Conservation (phyloP, 306 rosid genomes). For the Rosa rugosa region DNA sequence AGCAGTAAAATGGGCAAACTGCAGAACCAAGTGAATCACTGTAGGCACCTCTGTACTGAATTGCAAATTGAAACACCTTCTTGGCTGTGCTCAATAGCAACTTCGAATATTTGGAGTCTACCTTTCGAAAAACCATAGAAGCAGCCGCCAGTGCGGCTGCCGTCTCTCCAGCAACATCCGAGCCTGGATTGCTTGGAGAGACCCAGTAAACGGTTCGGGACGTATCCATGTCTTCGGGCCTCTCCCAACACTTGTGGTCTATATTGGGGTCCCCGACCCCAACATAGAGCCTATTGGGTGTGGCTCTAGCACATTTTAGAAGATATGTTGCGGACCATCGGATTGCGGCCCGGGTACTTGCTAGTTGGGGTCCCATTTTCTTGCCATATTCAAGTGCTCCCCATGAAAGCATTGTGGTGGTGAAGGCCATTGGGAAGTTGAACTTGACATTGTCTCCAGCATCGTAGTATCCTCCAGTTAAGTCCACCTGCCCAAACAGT, state of each 20-base stretch:
- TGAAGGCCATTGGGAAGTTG: slow-evolving; percentile 93
- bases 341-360: slow-evolving; percentile 55
- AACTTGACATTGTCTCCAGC: slow-evolving; percentile 96
- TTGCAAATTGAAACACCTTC: slow-evolving; percentile 72
- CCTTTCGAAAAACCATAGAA: slow-evolving; percentile 67
- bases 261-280: slow-evolving; percentile 82
- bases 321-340: slow-evolving; percentile 82
- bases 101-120: slow-evolving; percentile 61
- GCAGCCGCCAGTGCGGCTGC: slow-evolving; percentile 93
- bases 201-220: slow-evolving; percentile 60
- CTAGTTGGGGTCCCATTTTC: slow-evolving; percentile 61
- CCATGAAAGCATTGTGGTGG: slow-evolving; percentile 93
- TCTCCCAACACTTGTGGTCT: slow-evolving; percentile 94
- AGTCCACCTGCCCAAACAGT: slow-evolving; percentile 58
- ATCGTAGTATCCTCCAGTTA: slow-evolving; percentile 86
- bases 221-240: slow-evolving; percentile 93
- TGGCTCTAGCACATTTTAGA: slow-evolving; percentile 66
- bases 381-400: slow-evolving; percentile 67
- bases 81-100: slow-evolving; percentile 56
- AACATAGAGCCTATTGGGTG: slow-evolving; percentile 73
- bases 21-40: slow-evolving; percentile 83
- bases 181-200: slow-evolving; percentile 66
- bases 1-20: slow-evolving; percentile 94
- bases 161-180: slow-evolving; percentile 89
- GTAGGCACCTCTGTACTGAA: slow-evolving; percentile 65